phyloP scores from a whole-genome alignment of 1,139 yeast species.

The Pichia sp. region DNA sequence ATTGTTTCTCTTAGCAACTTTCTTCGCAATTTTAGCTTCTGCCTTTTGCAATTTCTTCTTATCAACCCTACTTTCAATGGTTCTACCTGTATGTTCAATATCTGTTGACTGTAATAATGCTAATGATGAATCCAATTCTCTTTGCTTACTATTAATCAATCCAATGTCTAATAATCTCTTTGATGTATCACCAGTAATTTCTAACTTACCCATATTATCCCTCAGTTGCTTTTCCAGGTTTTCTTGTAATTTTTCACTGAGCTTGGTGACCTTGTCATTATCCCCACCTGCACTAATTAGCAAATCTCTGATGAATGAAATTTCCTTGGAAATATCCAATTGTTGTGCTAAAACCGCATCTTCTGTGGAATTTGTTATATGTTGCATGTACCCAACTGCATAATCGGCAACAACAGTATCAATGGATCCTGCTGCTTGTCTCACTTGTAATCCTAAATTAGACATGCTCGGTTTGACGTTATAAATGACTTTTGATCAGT shows the following conservation, averaged over 20 bases:
- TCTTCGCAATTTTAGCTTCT: conserved; percentile 92
- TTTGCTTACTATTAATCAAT: conserved; percentile 56
- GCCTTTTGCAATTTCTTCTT: conserved; percentile 95
- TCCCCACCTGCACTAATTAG: conserved; percentile 80
- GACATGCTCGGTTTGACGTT: conserved; percentile 28
- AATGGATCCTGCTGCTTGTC: conserved; percentile 80
- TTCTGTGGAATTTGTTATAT: conserved; percentile 64
- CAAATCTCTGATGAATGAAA: conserved; percentile 55
- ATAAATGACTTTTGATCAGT: too few relatives aligned
- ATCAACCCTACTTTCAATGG: conserved; percentile 90
- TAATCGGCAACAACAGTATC: conserved; percentile 90
- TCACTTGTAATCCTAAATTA: conserved; percentile 58
- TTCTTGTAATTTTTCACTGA: conserved; percentile 41
- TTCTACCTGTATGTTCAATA: conserved; percentile 86
- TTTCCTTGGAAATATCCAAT: conserved; percentile 58
- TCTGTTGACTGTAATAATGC: conserved; percentile 74
- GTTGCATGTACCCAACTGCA: conserved; percentile 83
- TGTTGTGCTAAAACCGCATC: conserved; percentile 78
- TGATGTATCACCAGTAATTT: conserved; percentile 70
- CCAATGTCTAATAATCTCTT: conserved; percentile 71
- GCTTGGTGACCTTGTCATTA: conserved; percentile 39
- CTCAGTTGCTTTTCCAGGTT: conserved; percentile 51
- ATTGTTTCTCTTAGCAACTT: conserved; percentile 89
- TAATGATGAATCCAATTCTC: conserved; percentile 66
- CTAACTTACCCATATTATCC: conserved; percentile 61